phyloP scores from a whole-genome alignment of 129 eudicot species.

The Chrysanthemum makinoi region DNA sequence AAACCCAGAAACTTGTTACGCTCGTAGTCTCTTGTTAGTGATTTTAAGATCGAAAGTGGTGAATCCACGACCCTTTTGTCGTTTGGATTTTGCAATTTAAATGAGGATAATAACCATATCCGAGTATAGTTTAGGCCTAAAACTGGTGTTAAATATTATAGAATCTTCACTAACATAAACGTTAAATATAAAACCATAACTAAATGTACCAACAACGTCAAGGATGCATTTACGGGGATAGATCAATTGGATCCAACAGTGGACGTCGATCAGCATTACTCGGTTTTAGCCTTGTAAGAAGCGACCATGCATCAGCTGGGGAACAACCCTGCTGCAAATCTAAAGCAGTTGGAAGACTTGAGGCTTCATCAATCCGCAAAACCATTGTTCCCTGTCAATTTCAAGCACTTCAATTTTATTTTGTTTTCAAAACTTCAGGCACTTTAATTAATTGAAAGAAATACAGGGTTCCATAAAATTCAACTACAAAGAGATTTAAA shows the following conservation, averaged over 20 bases:
- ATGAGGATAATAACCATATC: too few relatives aligned
- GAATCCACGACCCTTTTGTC: neutral
- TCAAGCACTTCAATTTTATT: neutral
- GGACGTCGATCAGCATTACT: slow-evolving; percentile 26
- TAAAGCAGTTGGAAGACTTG: slow-evolving; percentile 59
- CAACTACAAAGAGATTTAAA: slow-evolving; percentile 6
- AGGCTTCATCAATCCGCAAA: slow-evolving; percentile 50
- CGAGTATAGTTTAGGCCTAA: too few relatives aligned
- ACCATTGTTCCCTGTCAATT: slow-evolving; percentile 72
- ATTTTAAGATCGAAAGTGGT: neutral
- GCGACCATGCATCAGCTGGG: slow-evolving; percentile 67
- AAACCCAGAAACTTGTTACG: neutral
- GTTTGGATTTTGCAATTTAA: neutral
- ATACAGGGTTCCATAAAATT: neutral
- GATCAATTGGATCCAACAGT: slow-evolving; percentile 41
- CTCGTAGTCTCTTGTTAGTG: neutral
- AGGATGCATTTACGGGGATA: slow-evolving; percentile 55
- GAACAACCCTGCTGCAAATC: slow-evolving; percentile 76
- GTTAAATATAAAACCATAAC: neutral
- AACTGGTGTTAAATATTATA: too few relatives aligned
- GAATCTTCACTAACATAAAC: neutral
- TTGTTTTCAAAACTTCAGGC: too few relatives aligned
- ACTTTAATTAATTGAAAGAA: too few relatives aligned
- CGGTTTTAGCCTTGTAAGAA: slow-evolving; percentile 58
- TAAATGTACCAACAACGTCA: neutral